phyloP scores from a whole-genome alignment of 208 protist genomes.

The Leishmania tarentolae region DNA sequence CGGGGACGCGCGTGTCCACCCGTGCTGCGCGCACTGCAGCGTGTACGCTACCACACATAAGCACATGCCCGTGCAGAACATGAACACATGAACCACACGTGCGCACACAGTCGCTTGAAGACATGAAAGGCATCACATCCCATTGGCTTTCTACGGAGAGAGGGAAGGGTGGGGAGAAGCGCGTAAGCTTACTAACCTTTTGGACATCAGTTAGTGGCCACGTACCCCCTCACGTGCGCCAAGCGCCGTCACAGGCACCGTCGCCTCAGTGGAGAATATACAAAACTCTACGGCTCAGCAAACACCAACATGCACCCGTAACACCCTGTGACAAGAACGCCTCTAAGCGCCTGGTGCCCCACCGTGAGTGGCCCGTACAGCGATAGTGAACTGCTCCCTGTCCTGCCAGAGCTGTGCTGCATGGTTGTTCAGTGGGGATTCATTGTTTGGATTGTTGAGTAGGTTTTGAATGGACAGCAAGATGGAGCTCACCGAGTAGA shows the following conservation, averaged over 20 bases:
- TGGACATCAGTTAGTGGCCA: background rate
- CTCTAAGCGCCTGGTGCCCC: slow-evolving; percentile 10
- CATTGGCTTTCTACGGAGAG: background rate
- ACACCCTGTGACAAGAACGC: background rate
- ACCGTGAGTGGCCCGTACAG: slow-evolving; percentile 63
- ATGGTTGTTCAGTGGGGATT: slow-evolving; percentile 94
- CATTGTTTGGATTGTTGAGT: slow-evolving; percentile 96
- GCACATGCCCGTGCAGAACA: background rate
- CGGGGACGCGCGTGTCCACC: background rate
- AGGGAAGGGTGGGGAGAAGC: background rate
- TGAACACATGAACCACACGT: background rate
- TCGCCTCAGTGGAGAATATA: background rate
- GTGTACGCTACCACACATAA: background rate
- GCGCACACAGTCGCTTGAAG: background rate
- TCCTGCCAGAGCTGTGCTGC: slow-evolving; percentile 93
- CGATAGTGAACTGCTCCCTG: slow-evolving; percentile 57
- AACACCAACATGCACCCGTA: background rate
- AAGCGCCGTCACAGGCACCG: background rate
- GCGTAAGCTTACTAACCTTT: background rate
- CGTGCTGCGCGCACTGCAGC: background rate
- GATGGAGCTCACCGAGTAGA: slow-evolving; percentile 94
- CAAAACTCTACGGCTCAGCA: slow-evolving; percentile 3
- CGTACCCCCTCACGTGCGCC: background rate
- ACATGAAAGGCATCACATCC: background rate
- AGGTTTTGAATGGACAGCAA: slow-evolving; percentile 96